Percentiles rank a stretch among this genome's conserved stretches.
These are phyloP conservation scores for Mycena vulgaris DNA, from an alignment of 768 basidiomycete genomes.

Conservation along the genomic window DNA sequence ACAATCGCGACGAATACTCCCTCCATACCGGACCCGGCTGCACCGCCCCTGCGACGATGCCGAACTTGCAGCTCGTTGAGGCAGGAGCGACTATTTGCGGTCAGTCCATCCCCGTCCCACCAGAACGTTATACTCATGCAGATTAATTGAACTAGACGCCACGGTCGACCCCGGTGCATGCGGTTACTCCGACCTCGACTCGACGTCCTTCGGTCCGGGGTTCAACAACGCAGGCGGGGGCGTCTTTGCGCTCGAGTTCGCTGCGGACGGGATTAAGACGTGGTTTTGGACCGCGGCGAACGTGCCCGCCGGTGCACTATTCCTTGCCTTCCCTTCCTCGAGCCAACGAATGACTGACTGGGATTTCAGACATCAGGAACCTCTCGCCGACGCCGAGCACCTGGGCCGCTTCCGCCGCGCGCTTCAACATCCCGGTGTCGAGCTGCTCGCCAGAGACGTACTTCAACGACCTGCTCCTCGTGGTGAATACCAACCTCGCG, in stretches of 20 bases:
- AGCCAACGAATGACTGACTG: too few species aligned
- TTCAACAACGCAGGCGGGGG: slow-evolving; percentile 62
- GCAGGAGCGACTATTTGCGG: slow-evolving; percentile 23
- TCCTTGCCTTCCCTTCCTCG: slow-evolving; percentile 48
- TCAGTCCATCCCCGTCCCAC: neutral
- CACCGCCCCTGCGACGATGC: neutral
- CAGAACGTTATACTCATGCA: too few species aligned
- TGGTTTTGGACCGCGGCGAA: slow-evolving; percentile 60
- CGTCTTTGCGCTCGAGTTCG: slow-evolving; percentile 58
- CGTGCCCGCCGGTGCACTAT: slow-evolving; percentile 53
- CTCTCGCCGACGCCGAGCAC: neutral
- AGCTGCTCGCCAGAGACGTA: slow-evolving; percentile 49
- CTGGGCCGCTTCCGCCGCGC: too few species aligned
- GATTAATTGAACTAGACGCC: neutral
- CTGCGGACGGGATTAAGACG: slow-evolving; percentile 57
- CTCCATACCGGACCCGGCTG: neutral
- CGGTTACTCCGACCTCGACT: slow-evolving; percentile 51
- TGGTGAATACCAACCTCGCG: slow-evolving; percentile 59
- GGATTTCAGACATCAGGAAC: neutral
- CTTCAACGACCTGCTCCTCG: slow-evolving; percentile 55
- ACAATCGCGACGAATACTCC: neutral
- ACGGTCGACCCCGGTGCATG: slow-evolving; percentile 55
- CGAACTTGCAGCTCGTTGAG: slow-evolving; percentile 16
- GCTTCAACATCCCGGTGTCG: slow-evolving; percentile 45
- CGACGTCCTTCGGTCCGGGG: slow-evolving; percentile 56